These are phyloP conservation scores for Ambrosia artemisiifolia DNA, from an alignment of 129 eudicot genomes.

Conservation along the genomic window DNA sequence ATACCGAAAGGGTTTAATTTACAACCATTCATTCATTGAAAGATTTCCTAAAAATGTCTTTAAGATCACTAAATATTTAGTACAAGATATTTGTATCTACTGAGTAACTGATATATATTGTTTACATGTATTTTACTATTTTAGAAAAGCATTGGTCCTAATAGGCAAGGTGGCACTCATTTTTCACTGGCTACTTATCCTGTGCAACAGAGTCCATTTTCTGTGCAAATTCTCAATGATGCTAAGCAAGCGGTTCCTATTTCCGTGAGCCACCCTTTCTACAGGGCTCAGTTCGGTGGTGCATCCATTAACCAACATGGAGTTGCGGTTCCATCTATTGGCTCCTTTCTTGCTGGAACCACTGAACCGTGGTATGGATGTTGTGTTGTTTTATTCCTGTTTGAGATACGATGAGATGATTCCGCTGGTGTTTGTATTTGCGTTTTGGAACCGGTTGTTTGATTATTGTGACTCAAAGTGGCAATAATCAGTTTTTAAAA, in stretches of 20 bases:
- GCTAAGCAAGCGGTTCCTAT: conserved; percentile 39
- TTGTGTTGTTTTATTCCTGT: conserved; percentile 8
- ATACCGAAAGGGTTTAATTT: too few species aligned
- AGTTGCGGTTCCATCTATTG: conserved; percentile 40
- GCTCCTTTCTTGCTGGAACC: conserved; percentile 53
- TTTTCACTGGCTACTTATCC: conserved; percentile 41
- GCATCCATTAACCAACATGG: conserved; percentile 54
- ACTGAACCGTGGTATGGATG: conserved; percentile 56
- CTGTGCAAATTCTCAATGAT: conserved; percentile 35
- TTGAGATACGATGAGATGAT: neutral
- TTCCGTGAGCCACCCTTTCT: conserved; percentile 41
- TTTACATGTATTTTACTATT: conserved; percentile 13
- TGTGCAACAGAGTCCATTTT: conserved; percentile 43
- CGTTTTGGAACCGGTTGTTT: conserved; percentile 1
- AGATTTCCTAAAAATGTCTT: neutral
- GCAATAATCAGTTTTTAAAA: neutral
- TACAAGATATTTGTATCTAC: neutral
- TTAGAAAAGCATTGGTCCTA: conserved; percentile 39
- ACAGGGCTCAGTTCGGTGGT: conserved; percentile 47
- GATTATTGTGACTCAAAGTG: neutral
- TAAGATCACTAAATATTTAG: neutral
- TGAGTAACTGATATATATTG: conserved; percentile 1
- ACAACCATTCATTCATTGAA: neutral
- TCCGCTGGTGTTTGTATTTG: neutral
- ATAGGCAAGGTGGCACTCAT: conserved; percentile 43